Conservation (phyloP, 2,329 filamentous ascomycete species). For the Alternaria brassicae region DNA sequence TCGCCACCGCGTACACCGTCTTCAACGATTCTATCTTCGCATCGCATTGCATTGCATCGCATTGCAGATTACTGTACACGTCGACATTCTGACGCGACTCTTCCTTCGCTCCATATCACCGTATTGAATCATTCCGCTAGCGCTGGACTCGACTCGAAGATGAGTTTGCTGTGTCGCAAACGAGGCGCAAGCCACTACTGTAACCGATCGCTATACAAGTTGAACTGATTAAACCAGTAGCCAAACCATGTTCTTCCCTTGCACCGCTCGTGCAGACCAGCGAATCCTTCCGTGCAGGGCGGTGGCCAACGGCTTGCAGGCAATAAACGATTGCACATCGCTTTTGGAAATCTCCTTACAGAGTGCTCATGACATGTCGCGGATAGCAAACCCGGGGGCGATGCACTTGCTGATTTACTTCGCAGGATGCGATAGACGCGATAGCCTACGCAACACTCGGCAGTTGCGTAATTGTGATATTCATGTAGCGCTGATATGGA, state of each 20-base stretch:
- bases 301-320: not conserved
- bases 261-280: not conserved
- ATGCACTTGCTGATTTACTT: not conserved
- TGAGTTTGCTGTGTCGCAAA: not conserved
- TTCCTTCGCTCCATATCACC: not conserved
- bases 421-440: not conserved
- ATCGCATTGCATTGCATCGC: not conserved
- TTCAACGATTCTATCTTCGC: not conserved
- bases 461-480: not conserved
- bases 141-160: not conserved
- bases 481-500: no score
- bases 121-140: not conserved
- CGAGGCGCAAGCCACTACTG: not conserved
- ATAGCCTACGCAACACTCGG: not conserved
- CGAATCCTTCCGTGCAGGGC: not conserved
- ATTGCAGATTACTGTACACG: not conserved
- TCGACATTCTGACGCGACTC: not conserved
- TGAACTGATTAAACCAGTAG: not conserved
- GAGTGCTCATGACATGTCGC: not conserved
- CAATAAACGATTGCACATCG: not conserved
- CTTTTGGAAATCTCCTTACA: not conserved
- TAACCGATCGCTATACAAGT: not conserved
- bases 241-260: not conserved
- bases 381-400: not conserved
- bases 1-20: not conserved